Percentiles rank a stretch among this genome's conserved stretches.
Conservation (phyloP, 345 rosid genomes). For the Brassica juncea region DNA sequence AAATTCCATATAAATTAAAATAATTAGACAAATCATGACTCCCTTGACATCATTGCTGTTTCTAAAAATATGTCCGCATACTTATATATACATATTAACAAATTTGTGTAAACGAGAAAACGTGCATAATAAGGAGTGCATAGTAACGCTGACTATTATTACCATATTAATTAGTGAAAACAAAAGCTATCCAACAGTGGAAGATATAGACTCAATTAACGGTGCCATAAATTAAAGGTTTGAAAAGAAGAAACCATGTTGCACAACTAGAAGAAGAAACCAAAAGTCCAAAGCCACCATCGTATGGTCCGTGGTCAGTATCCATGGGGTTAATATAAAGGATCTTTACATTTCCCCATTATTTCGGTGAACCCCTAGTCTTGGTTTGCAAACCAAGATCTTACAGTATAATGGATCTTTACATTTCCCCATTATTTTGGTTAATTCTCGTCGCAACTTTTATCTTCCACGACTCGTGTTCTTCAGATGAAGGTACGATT, state of each 20-base stretch:
- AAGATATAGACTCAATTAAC: neutral
- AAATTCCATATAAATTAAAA: neutral
- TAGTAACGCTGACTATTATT: neutral
- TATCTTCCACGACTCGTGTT: slow-evolving; percentile 27
- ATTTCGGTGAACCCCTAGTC: neutral
- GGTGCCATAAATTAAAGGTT: neutral
- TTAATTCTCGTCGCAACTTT: neutral
- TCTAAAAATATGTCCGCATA: neutral
- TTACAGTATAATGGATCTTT: neutral
- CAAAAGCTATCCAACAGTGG: no score
- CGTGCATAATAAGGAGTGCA: neutral
- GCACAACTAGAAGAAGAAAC: neutral
- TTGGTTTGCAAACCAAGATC: neutral
- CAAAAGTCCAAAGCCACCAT: neutral
- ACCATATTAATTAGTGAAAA: neutral
- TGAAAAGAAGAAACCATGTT: neutral
- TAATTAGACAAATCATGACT: neutral
- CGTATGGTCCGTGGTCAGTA: neutral
- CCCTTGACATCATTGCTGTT: neutral
- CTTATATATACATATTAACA: no score
- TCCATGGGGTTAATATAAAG: no score
- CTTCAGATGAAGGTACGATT: slow-evolving; percentile 16
- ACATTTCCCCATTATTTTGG: neutral
- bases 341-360: no score
- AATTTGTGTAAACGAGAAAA: neutral